Evolutionary conservation across 768 basidiomycete genomes (phyloP), one percentile per base, ranked within the genome.

Genomic region (Rubroboletus satanas): DNA sequence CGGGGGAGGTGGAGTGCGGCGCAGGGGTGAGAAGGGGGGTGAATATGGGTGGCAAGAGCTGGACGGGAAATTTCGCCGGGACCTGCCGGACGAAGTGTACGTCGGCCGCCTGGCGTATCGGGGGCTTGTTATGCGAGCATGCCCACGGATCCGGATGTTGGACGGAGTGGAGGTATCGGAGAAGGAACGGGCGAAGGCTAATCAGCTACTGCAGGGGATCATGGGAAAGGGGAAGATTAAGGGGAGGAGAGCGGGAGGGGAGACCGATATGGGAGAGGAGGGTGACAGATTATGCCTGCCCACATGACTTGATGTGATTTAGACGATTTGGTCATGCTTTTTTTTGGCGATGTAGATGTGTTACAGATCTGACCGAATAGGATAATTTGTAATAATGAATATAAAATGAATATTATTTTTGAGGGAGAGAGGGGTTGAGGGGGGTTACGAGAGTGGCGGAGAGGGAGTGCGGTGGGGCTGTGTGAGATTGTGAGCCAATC

Each of bases 21-120:
- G 59, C 56, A 65, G 68, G 70, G 67, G 66, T 56, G 74, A 69
- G 61, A 70, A 69, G 61, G 62, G 55, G 38, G n/a, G 36, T 21
- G 59, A 63, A 39, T 63, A 59, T 53, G 72, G 66, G 47, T 97
- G 93, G 92, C 76, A 83, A 62, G 85, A 85, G 60, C 74, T 91
- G 69, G 96, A 98, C 72, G 74, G 76, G 15, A 87, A 87, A 66
- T 98, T 95, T 78, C 84, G 95, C 18, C 85, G 88, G 66, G 87
- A 90, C 59, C 79, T 99, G 46, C 95, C 96, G 46, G 90, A 98
- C 73, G 86, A 82, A 47, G 82, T 81, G 69, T 98, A 98, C 69
- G 82, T 89, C 45, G 90, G 89, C 23, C 83, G 96, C 38, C 77
- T 95, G 32, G 89, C 84, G 43, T 98, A 98, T 73, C 86, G 96